These are phyloP conservation scores for Fusarium compactum DNA, from an alignment of 2,329 filamentous ascomycete genomes.

Conservation along the genomic window DNA sequence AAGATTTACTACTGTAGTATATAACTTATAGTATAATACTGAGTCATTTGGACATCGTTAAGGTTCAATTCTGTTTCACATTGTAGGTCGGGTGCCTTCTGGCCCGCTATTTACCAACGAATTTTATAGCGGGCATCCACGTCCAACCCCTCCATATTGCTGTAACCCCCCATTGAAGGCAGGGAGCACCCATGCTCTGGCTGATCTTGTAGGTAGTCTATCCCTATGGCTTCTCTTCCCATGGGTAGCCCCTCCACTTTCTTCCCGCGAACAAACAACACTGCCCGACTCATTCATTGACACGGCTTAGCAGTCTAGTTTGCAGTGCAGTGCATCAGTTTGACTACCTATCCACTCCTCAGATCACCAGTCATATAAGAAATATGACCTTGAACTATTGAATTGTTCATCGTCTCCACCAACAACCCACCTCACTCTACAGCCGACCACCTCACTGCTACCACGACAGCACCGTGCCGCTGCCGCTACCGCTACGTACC, in stretches of 20 bases:
- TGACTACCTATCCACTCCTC: neutral
- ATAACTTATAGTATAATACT: neutral
- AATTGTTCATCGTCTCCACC: slow-evolving; percentile 39
- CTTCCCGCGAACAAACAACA: slow-evolving; percentile 22
- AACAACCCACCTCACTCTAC: slow-evolving; percentile 29
- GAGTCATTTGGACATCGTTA: neutral
- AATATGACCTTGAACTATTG: slow-evolving; percentile 41
- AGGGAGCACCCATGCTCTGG: slow-evolving; percentile 23
- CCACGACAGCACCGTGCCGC: slow-evolving; percentile 32
- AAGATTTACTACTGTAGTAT: neutral
- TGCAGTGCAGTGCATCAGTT: neutral
- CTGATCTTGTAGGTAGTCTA: slow-evolving; percentile 14
- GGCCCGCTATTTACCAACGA: neutral
- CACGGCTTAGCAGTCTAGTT: neutral
- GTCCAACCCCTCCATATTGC: slow-evolving; percentile 24
- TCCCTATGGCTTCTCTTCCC: slow-evolving; percentile 20
- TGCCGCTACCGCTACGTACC: slow-evolving; percentile 34
- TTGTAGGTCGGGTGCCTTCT: neutral
- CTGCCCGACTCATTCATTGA: slow-evolving; percentile 7
- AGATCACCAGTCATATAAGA: slow-evolving; percentile 1
- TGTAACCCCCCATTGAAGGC: slow-evolving; percentile 23
- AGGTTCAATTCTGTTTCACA: neutral
- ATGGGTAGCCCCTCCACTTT: slow-evolving; percentile 33
- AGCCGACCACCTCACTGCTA: slow-evolving; percentile 28
- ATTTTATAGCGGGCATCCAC: slow-evolving; percentile 16